phyloP scores from a whole-genome alignment of 2,329 filamentous ascomycete genomes.

The Domatiomyces catenatus region DNA sequence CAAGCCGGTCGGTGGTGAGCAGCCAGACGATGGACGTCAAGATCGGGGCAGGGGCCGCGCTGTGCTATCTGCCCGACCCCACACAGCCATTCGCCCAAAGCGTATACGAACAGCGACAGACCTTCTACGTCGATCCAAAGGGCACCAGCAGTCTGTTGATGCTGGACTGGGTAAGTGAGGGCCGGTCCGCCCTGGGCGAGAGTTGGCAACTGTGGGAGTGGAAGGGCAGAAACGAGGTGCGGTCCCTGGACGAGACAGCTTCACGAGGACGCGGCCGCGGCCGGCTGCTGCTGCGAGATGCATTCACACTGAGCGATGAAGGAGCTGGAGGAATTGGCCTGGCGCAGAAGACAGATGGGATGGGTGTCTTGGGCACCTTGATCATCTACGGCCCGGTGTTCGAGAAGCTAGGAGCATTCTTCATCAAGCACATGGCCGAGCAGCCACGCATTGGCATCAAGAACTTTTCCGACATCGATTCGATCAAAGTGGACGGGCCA shows the following conservation, averaged over 20 bases:
- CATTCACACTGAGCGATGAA: constrained; percentile 55
- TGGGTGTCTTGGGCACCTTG: constrained; percentile 65
- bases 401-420: constrained; percentile 51
- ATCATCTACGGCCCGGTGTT: constrained; percentile 64
- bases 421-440: constrained; percentile 61
- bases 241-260: constrained; percentile 34
- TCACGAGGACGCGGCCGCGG: too few species aligned
- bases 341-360: constrained; percentile 27
- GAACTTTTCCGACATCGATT: constrained; percentile 42
- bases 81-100: constrained; percentile 79
- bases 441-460: constrained; percentile 69
- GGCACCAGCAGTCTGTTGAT: constrained; percentile 52
- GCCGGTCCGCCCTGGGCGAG: constrained; percentile 70
- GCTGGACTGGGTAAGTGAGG: constrained; percentile 88
- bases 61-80: constrained; percentile 68
- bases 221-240: constrained; percentile 73
- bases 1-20: constrained; percentile 19
- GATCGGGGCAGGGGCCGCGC: constrained; percentile 34
- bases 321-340: constrained; percentile 22
- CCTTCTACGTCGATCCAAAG: constrained; percentile 46
- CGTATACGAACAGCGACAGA: constrained; percentile 69
- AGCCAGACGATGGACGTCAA: constrained; percentile 35
- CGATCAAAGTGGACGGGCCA: constrained; percentile 9
- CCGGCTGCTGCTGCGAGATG: constrained; percentile 69
- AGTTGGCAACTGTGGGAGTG: constrained; percentile 72